Evolutionary conservation across 371 early-diverging fungal genomes (phyloP), one percentile per base, ranked within the genome.

Genomic region (Lichtheimia hyalospora): DNA sequence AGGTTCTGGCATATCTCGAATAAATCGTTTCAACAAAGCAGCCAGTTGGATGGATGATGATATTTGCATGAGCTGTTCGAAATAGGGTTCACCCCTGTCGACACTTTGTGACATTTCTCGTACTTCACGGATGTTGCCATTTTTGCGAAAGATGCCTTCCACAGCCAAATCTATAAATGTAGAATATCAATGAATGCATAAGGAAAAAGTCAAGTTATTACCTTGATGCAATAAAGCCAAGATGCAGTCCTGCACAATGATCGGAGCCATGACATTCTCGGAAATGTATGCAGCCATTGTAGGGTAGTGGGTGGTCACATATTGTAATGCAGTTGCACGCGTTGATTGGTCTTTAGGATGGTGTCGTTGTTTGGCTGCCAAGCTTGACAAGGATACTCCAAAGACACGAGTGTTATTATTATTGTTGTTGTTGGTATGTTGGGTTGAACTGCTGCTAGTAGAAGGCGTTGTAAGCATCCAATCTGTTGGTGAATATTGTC

Each of bases 131-230:
- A 98, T 95, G 68, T 98, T 97, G 15, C 98, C 98, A 65, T 95
- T 98, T 70, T 96, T 97, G 57, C 98, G 84, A 83, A 98, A 98
- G 6, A 97, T 89, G 6, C 98, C 98, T 75, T 97, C 97, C 7
- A 89, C 85, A 0, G 81, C 69, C 75, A 98, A 79, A 69, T 95
- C 93, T 89, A 43, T 34, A 34, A 34, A 34, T 34, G 34, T 34
- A 8, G 34, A 34, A 34, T 34, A 10, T 34, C 34, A 34, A 2
- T 34, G 10, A 6, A 34, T 34, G 34, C 34, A 34, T 34, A 8
- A 34, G 10, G 34, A 8, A 10, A 8, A 8, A 2, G 10, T 2
- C 2, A 10, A n/a, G 15, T 46, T 4, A 69, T 64, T 86, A 90
- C 92, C 95, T 87, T 86, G 91, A 18, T 75, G 69, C 20, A 84